Evolutionary conservation across 2,329 filamentous ascomycete genomes (phyloP).

Genomic region (Colletotrichum tropicicola): DNA sequence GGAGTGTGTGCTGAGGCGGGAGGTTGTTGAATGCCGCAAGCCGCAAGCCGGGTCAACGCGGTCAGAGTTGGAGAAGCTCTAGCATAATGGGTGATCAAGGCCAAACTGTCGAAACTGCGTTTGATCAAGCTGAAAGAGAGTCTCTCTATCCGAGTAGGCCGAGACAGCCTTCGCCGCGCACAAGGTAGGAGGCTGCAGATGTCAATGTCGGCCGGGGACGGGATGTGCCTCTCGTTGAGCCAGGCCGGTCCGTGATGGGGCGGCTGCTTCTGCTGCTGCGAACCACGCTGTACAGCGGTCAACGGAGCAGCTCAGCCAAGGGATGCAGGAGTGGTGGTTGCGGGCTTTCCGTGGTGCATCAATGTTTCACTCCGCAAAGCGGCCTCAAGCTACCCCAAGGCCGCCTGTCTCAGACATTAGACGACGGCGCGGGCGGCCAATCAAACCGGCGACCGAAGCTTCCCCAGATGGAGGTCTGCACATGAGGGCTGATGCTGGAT

Average conservation of each 20-base stretch:
- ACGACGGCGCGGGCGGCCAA: conserved; percentile 7
- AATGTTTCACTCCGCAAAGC: conserved; percentile 20
- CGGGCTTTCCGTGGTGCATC: neutral
- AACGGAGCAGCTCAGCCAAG: conserved; percentile 2
- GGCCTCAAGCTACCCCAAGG: conserved; percentile 9
- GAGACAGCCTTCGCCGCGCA: neutral
- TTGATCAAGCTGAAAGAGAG: neutral
- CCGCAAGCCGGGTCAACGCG: neutral
- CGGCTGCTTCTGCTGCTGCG: neutral
- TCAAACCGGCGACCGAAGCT: neutral
- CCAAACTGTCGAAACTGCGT: neutral
- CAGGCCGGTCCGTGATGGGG: neutral
- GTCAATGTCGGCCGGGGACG: neutral
- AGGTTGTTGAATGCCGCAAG: neutral
- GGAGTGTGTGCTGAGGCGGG: neutral
- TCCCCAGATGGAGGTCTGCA: neutral
- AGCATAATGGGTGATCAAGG: neutral
- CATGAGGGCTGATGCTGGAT: too few species aligned
- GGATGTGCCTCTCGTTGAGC: too few species aligned
- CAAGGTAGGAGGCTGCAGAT: neutral
- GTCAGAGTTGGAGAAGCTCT: neutral
- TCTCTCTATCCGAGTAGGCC: neutral
- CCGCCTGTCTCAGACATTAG: conserved; percentile 21
- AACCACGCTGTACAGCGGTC: neutral
- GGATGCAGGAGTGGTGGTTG: neutral